Conservation (phyloP, 257 asterid species). For the Gentiana macrophylla region DNA sequence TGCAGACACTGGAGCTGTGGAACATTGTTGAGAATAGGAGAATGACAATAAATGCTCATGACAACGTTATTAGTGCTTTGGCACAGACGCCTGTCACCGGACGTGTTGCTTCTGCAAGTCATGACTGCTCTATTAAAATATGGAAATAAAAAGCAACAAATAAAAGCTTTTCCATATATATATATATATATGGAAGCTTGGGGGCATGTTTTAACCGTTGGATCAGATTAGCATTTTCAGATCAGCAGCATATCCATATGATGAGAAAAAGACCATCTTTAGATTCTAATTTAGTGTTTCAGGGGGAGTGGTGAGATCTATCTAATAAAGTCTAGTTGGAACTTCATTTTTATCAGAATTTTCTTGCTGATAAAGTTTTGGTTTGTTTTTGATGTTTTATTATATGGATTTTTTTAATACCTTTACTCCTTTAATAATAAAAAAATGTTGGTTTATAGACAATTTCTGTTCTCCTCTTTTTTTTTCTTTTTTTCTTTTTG, state of each 20-base stretch:
- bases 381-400: too few relatives aligned
- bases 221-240: background rate
- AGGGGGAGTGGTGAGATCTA: background rate
- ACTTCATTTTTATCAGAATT: too few relatives aligned
- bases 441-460: too few relatives aligned
- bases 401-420: too few relatives aligned
- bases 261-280: background rate
- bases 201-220: background rate
- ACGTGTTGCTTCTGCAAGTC: slow-evolving; percentile 95
- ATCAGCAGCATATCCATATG: too few relatives aligned
- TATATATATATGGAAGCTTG: background rate
- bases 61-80: slow-evolving; percentile 64
- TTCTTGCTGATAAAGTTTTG: too few relatives aligned
- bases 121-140: slow-evolving; percentile 79
- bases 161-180: too few relatives aligned
- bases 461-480: too few relatives aligned
- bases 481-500: too few relatives aligned
- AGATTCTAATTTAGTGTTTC: background rate
- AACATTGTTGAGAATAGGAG: slow-evolving; percentile 82
- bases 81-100: slow-evolving; percentile 82
- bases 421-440: too few relatives aligned
- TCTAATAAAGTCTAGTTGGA: too few relatives aligned
- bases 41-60: slow-evolving; percentile 81
- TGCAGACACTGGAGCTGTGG: slow-evolving; percentile 88
- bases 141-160: slow-evolving; percentile 47